These are phyloP conservation scores for Saturnispora sanitii DNA, from an alignment of 805 yeast species.

Conservation along the genomic window DNA sequence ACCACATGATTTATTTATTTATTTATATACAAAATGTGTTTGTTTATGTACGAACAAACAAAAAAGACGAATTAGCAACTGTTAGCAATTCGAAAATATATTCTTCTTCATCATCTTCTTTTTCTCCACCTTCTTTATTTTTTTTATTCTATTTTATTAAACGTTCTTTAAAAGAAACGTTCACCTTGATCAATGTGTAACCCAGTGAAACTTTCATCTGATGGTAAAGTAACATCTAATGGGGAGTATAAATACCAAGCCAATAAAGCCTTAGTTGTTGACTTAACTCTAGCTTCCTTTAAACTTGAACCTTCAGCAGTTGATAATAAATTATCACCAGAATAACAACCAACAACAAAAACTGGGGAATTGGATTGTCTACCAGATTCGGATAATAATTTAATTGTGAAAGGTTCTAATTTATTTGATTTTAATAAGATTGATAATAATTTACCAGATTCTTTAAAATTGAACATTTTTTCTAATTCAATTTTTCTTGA, in stretches of 20 bases:
- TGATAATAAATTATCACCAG: slow-evolving; percentile 75
- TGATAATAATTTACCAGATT: slow-evolving; percentile 78
- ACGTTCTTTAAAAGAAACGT: slow-evolving; percentile 23
- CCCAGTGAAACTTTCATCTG: slow-evolving; percentile 38
- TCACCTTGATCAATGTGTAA: slow-evolving; percentile 29
- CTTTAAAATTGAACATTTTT: slow-evolving; percentile 67
- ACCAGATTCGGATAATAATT: slow-evolving; percentile 90
- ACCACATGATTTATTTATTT: background rate
- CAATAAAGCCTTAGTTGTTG: slow-evolving; percentile 83
- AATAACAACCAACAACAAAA: slow-evolving; percentile 83
- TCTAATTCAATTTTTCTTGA: slow-evolving; percentile 74
- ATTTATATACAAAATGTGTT: background rate
- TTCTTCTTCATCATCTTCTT: too few species aligned
- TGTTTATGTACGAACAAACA: slow-evolving; percentile 3
- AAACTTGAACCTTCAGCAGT: slow-evolving; percentile 91
- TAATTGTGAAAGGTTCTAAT: slow-evolving; percentile 64
- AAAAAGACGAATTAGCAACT: too few species aligned
- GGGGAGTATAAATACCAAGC: slow-evolving; percentile 91
- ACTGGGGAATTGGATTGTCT: slow-evolving; percentile 75
- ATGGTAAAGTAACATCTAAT: slow-evolving; percentile 49
- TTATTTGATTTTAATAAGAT: slow-evolving; percentile 68
- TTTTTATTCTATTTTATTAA: too few species aligned
- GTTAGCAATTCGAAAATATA: too few species aligned
- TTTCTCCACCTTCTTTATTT: background rate
- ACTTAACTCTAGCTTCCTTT: slow-evolving; percentile 85